Conservation (phyloP, 2,329 filamentous ascomycete species). For the Graphilbum sp. region DNA sequence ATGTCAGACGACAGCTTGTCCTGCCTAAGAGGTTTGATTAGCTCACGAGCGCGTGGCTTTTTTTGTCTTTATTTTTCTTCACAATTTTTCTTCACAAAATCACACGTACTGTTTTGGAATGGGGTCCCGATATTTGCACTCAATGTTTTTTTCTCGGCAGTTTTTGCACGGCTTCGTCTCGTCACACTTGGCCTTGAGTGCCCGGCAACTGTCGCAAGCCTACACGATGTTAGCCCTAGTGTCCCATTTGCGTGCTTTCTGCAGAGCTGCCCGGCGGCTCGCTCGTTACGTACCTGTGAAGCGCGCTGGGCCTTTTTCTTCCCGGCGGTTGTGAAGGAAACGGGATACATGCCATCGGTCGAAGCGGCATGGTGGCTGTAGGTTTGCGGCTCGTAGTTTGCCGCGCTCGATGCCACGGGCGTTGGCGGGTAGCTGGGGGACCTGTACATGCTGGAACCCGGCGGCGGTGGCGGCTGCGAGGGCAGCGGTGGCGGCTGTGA, state of each 20-base stretch:
- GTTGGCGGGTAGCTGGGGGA: not conserved
- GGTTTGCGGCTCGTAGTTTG: constrained; percentile 17
- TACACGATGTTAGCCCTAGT: constrained; percentile 22
- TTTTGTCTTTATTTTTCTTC: too few relatives aligned
- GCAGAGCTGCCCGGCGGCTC: too few relatives aligned
- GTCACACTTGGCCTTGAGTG: constrained; percentile 82
- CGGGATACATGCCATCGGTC: constrained; percentile 22
- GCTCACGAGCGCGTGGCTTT: too few relatives aligned
- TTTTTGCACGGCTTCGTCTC: constrained; percentile 72
- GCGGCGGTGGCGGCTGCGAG: constrained; percentile 22
- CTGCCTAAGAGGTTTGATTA: too few relatives aligned
- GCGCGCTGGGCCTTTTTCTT: constrained; percentile 51
- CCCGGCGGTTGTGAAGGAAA: constrained; percentile 27
- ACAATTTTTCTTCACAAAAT: too few relatives aligned
- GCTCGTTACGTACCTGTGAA: constrained; percentile 43
- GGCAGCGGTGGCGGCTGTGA: not conserved
- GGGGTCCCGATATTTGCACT: constrained; percentile 80
- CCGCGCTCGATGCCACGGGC: not conserved
- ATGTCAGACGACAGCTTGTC: constrained; percentile 47
- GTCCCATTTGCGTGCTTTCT: too few relatives aligned
- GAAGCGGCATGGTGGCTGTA: constrained; percentile 10
- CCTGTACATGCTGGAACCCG: constrained; percentile 6
- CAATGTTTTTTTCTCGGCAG: constrained; percentile 71
- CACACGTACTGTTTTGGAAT: constrained; percentile 81
- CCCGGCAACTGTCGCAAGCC: constrained; percentile 82